These are phyloP conservation scores for Amylocarpus encephaloides DNA, from an alignment of 2,329 filamentous ascomycete species.

Conservation along the genomic window DNA sequence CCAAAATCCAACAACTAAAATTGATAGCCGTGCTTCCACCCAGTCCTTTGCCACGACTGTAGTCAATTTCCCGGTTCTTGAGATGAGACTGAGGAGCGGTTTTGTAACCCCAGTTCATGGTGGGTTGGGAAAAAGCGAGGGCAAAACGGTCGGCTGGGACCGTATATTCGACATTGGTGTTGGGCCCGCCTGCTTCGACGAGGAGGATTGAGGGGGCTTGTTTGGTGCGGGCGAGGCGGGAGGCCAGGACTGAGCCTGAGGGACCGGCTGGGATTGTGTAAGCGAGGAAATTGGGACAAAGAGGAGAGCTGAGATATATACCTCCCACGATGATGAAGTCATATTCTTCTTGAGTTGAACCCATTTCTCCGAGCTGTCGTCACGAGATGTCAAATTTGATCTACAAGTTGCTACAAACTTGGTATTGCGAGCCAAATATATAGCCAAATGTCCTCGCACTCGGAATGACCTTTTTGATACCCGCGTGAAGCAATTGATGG, in stretches of 20 bases:
- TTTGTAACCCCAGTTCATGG: conserved; percentile 26
- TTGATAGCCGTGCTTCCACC: conserved; percentile 37
- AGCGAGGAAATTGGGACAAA: background rate
- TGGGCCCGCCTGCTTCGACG: conserved; percentile 24
- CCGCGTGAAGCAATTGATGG: too few relatives aligned
- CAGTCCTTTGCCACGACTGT: conserved; percentile 33
- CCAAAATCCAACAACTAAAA: conserved; percentile 43
- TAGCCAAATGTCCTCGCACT: too few relatives aligned
- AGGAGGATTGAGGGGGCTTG: conserved; percentile 1
- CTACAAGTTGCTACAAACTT: too few relatives aligned
- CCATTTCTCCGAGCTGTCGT: background rate
- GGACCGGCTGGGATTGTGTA: background rate
- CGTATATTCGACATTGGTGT: conserved; percentile 41
- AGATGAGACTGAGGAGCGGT: conserved; percentile 23
- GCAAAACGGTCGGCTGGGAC: conserved; percentile 50
- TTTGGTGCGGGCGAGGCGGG: background rate
- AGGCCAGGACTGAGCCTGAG: conserved; percentile 3
- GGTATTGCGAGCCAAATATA: background rate
- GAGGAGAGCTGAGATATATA: background rate
- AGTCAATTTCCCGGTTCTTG: conserved; percentile 24
- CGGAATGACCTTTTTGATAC: too few relatives aligned
- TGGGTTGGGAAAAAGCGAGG: conserved; percentile 36
- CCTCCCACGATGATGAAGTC: conserved; percentile 5
- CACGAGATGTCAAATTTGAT: too few relatives aligned
- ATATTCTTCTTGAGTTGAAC: conserved; percentile 1